Percentiles rank a stretch among this genome's conserved stretches.
Evolutionary conservation across 805 yeast genomes (phyloP).

Genomic region (Saccharomycopsis vini): DNA sequence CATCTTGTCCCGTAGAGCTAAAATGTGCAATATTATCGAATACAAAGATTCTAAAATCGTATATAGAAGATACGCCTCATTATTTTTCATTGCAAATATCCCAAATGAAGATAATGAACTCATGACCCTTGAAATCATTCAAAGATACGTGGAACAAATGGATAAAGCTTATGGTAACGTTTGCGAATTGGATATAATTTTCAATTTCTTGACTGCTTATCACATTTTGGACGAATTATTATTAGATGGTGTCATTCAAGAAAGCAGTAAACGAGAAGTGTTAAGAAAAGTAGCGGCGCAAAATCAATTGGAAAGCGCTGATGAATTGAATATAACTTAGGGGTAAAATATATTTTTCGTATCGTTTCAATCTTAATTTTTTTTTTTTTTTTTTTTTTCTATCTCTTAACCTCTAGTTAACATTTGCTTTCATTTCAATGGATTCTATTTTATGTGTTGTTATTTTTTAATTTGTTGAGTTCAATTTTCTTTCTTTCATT

Average conservation of each 20-base stretch:
- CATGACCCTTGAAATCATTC: conserved; percentile 75
- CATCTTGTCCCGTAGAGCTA: conserved; percentile 75
- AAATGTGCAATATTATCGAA: conserved; percentile 92
- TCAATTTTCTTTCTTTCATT: too few relatives aligned
- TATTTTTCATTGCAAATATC: conserved; percentile 83
- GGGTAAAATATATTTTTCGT: too few relatives aligned
- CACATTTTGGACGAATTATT: conserved; percentile 84
- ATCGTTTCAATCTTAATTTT: too few relatives aligned
- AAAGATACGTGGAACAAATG: conserved; percentile 93
- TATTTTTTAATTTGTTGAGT: too few relatives aligned
- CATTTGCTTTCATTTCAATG: too few relatives aligned
- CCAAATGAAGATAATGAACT: conserved; percentile 81
- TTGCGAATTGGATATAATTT: conserved; percentile 92
- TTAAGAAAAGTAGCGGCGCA: conserved; percentile 70
- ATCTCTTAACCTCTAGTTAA: too few relatives aligned
- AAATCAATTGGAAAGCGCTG: conserved; percentile 78
- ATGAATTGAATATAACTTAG: conserved; percentile 47
- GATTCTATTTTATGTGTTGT: too few relatives aligned
- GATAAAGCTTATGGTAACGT: conserved; percentile 93
- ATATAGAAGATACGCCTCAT: conserved; percentile 86
- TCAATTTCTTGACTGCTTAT: conserved; percentile 91
- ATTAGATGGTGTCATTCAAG: conserved; percentile 82
- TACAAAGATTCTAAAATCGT: conserved; percentile 73
- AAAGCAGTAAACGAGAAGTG: conserved; percentile 73
- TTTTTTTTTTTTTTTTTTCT: not conserved